Conservation (phyloP, 345 rosid genomes). For the Abelmoschus esculentus region DNA sequence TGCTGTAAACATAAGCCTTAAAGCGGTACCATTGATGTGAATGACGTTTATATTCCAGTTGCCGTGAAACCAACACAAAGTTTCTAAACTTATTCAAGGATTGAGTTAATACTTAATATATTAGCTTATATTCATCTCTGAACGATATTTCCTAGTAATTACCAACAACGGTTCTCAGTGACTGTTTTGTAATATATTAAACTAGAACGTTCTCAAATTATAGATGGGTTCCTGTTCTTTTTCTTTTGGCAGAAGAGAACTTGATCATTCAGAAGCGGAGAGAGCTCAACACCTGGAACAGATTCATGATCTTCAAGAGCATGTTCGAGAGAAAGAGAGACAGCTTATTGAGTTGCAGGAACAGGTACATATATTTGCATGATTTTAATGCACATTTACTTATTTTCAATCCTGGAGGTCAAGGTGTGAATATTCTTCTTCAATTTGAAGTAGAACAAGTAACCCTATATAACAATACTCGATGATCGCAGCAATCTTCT, state of each 20-base stretch:
- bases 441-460: neutral
- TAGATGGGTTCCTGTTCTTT: conserved; percentile 11
- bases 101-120: neutral
- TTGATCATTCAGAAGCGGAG: conserved; percentile 96
- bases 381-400: neutral
- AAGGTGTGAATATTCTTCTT: neutral
- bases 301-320: conserved; percentile 84
- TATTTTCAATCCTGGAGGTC: neutral
- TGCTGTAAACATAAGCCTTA: neutral
- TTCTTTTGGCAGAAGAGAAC: conserved; percentile 67
- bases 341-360: conserved; percentile 82
- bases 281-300: conserved; percentile 72
- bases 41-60: neutral
- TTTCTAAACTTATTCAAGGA: neutral
- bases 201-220: conserved; percentile 5
- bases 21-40: neutral
- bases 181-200: neutral
- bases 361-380: conserved; percentile 44
- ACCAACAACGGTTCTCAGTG: neutral
- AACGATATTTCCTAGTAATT: neutral
- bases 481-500: neutral
- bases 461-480: neutral
- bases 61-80: neutral
- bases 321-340: conserved; percentile 81
- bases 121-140: neutral